Percentiles rank a stretch among this genome's conserved stretches.
Evolutionary conservation across 305 asterid genomes (phyloP).

Genomic region (Fraxinus velutina): DNA sequence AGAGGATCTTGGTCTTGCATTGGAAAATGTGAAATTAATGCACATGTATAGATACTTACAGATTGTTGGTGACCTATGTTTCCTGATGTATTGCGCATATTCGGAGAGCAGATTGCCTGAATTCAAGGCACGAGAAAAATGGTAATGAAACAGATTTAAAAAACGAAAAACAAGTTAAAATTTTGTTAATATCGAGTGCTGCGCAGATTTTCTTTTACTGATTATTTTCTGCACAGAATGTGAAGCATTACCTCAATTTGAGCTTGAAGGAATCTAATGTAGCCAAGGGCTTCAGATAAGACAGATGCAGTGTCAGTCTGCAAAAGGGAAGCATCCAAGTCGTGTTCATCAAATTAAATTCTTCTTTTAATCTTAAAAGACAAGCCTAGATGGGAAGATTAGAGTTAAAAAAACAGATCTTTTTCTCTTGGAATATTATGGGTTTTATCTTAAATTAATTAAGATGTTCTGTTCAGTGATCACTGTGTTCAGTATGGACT

Average conservation of each 20-base stretch:
- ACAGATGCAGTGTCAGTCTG: conserved; percentile 97
- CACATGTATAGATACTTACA: conserved; percentile 28
- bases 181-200: background rate
- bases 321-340: conserved; percentile 40
- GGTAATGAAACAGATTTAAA: background rate
- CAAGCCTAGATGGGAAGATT: conserved; percentile 23
- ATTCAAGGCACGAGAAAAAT: background rate
- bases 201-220: background rate
- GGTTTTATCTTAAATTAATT: conserved; percentile 23
- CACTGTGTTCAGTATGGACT: background rate
- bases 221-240: background rate
- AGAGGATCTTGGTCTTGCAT: conserved; percentile 31
- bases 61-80: conserved; percentile 39
- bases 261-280: conserved; percentile 72
- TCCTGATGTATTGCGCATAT: conserved; percentile 42
- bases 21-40: conserved; percentile 34
- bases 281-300: conserved; percentile 80
- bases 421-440: conserved; percentile 14
- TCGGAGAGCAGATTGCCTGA: conserved; percentile 58
- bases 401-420: background rate
- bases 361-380: conserved; percentile 32
- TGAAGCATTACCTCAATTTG: conserved; percentile 56
- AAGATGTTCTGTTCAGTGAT: conserved; percentile 11
- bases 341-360: conserved; percentile 30
- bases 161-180: background rate